Evolutionary conservation across 805 yeast genomes (phyloP).

Genomic region (Pichia eremophila): DNA sequence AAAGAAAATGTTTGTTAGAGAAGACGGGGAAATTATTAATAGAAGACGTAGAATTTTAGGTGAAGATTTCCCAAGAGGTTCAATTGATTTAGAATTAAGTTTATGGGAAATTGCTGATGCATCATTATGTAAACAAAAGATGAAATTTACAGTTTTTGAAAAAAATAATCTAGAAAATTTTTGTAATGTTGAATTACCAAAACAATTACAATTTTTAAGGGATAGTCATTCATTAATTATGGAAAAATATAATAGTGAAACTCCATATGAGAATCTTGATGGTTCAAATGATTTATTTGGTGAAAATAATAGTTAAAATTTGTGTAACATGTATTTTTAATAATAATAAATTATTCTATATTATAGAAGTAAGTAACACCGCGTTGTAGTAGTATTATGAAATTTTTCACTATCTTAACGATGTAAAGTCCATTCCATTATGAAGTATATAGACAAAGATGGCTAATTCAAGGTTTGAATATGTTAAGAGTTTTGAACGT

Average conservation of each 20-base stretch:
- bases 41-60: constrained; percentile 16
- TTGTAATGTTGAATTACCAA: constrained; percentile 19
- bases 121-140: constrained; percentile 18
- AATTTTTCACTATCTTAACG: too few relatives aligned
- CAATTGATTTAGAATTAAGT: constrained; percentile 14
- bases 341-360: too few relatives aligned
- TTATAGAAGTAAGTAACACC: too few relatives aligned
- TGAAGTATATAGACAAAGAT: too few relatives aligned
- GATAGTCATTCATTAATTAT: neutral
- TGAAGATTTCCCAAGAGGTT: constrained; percentile 9
- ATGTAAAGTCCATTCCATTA: too few relatives aligned
- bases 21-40: constrained; percentile 26
- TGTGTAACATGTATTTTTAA: neutral
- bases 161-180: constrained; percentile 8
- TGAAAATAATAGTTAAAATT: neutral
- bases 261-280: neutral
- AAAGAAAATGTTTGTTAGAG: constrained; percentile 16
- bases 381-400: too few relatives aligned
- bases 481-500: constrained; percentile 73
- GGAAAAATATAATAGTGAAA: neutral
- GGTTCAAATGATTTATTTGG: neutral
- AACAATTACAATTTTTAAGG: constrained; percentile 17
- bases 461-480: constrained; percentile 86
- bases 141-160: constrained; percentile 14
- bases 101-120: constrained; percentile 20